Evolutionary conservation across 345 rosid genomes (phyloP).

Genomic region (Heritiera littoralis): DNA sequence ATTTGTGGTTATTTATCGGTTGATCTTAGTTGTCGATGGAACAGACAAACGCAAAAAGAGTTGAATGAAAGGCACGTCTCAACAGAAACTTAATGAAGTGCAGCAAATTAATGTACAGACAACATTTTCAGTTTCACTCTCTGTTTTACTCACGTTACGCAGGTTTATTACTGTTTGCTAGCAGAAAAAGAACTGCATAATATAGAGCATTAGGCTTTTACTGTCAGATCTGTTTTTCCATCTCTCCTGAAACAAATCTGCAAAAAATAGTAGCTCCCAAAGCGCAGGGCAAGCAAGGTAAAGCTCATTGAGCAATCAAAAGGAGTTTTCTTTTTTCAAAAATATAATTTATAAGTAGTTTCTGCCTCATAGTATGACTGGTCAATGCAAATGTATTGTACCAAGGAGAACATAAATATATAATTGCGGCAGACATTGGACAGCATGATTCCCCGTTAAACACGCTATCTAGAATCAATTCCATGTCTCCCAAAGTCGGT

Average conservation of each 20-base stretch:
- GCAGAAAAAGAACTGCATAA: background rate
- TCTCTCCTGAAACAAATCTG: background rate
- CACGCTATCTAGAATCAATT: conserved; percentile 29
- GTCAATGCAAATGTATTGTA: conserved; percentile 18
- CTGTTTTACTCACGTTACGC: background rate
- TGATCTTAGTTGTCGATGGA: background rate
- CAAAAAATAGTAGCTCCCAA: background rate
- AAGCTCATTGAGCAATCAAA: background rate
- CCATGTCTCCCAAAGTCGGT: background rate
- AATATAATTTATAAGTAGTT: background rate
- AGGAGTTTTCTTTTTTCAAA: background rate
- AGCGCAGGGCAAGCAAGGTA: background rate
- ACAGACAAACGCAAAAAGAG: conserved; percentile 5
- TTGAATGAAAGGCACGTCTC: conserved; percentile 1
- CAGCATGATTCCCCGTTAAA: conserved; percentile 25
- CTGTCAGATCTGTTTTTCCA: background rate
- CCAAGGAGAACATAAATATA: background rate
- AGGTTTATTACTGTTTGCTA: background rate
- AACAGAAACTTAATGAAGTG: background rate
- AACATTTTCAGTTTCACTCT: background rate
- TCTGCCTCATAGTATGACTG: conserved; percentile 1
- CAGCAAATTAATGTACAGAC: background rate
- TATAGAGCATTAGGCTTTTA: background rate
- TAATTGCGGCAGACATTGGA: conserved; percentile 8
- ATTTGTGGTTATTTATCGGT: background rate